Evolutionary conservation across 805 yeast species (phyloP), one percentile per base, ranked within the genome.

Genomic region (Danielia oregonensis): DNA sequence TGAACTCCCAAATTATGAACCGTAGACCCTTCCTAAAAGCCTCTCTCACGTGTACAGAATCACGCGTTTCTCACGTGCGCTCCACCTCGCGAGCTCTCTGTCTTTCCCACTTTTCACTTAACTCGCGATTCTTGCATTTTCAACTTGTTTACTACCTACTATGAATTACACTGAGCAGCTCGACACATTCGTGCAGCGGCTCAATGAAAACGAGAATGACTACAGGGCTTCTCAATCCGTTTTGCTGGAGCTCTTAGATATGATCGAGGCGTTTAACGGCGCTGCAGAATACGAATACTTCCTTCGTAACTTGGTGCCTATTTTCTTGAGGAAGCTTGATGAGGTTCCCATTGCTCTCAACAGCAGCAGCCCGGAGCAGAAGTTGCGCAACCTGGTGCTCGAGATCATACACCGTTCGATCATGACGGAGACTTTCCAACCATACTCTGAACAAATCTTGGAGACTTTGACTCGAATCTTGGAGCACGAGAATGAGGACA

Each of bases 401-500:
- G 96, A 89, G 53, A 76, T 86, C 11, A 63, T 91, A 10, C 88
- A 86, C 49, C 71, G 96, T 30, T 71, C 88, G 27, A 87, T 86
- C 36, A 78, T 85, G 68, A 88, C 84, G 53, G 96, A 88, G 23
- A 72, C 82, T 2, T 78, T 87, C 51, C 82, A 81, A 52, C 84
- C 84, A 0, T 79, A 79, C 55, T 79, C 89, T 1, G 62, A 63
- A 22, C 69, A 68, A 24, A 70, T 87, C 13, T 64, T 85, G 49
- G 80, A 76, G 23, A 63, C 70, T 7, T 62, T 91, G 35, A 76
- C 80, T 48, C 57, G 65, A 15, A 63, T 83, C 10, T 65, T 91
- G 39, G 76, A 74, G 13, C 68, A 64, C 11, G 99, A 94, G 52
- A 93, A 93, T 55, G 99, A 94, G 58, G 97, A 89, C 42, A 93